Conservation (phyloP, 164 flowering plant species). For the Sedum album region DNA sequence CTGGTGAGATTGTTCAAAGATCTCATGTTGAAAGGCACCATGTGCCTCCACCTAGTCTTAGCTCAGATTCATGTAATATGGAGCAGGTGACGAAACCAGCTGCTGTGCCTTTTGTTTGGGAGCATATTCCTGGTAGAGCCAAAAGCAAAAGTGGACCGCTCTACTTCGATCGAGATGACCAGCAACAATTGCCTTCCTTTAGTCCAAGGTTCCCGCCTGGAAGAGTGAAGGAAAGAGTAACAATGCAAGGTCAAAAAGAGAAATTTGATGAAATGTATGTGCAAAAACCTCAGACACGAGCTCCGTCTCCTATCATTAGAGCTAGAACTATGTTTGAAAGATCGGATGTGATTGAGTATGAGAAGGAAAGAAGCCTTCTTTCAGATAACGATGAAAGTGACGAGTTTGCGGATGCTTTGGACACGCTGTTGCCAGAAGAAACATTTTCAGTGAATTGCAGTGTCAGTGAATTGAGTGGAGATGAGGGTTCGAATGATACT, state of each 20-base stretch:
- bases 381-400: constrained; percentile 32
- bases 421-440: constrained; percentile 24
- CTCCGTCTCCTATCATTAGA: constrained; percentile 7
- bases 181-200: constrained; percentile 3
- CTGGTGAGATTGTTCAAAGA: too few relatives aligned
- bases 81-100: constrained; percentile 37
- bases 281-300: constrained; percentile 10
- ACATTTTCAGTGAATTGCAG: constrained; percentile 35
- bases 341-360: constrained; percentile 16
- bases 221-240: constrained; percentile 10
- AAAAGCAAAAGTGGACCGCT: too few relatives aligned
- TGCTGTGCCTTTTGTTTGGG: too few relatives aligned
- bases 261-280: constrained; percentile 12
- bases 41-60: constrained; percentile 11
- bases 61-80: constrained; percentile 9
- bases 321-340: constrained; percentile 18
- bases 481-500: constrained; percentile 13
- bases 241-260: constrained; percentile 9
- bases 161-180: constrained; percentile 10
- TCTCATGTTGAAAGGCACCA: constrained; percentile 15
- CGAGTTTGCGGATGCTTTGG: constrained; percentile 39
- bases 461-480: constrained; percentile 39
- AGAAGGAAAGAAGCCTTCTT: constrained; percentile 13
- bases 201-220: too few relatives aligned
- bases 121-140: too few relatives aligned